Evolutionary conservation across 305 asterid species (phyloP).

Genomic region (Rubia tinctorum): DNA sequence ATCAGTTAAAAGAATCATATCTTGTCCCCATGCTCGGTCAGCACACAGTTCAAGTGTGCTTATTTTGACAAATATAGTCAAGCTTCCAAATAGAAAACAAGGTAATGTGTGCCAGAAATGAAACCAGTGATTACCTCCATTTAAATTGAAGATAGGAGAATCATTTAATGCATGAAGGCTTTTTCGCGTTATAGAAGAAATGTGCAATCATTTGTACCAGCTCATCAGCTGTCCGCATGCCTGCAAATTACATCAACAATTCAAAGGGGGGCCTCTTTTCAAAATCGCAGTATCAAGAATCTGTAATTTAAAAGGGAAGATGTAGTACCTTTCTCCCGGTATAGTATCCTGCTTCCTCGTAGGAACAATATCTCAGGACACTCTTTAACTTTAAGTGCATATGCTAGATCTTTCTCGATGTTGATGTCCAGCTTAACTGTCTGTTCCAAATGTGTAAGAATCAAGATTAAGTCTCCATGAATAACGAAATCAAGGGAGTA

Average conservation of each 20-base stretch:
- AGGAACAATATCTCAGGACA: conserved; percentile 86
- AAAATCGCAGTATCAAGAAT: conserved; percentile 5
- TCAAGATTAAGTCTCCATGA: background rate
- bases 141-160: conserved; percentile 26
- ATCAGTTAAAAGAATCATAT: too few species aligned
- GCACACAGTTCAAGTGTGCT: background rate
- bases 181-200: conserved; percentile 80
- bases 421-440: conserved; percentile 86
- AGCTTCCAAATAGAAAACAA: background rate
- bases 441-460: conserved; percentile 37
- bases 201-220: conserved; percentile 87
- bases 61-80: background rate
- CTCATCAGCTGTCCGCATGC: conserved; percentile 64
- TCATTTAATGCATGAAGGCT: conserved; percentile 60
- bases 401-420: conserved; percentile 91
- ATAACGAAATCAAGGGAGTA: background rate
- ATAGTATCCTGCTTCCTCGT: conserved; percentile 73
- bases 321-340: conserved; percentile 70
- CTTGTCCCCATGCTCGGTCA: too few species aligned
- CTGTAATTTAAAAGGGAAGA: background rate
- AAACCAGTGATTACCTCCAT: conserved; percentile 24
- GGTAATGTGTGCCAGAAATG: background rate
- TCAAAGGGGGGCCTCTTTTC: background rate
- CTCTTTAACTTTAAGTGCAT: conserved; percentile 84
- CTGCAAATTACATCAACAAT: conserved; percentile 38